A percentile compares a stretch with the other conserved stretches of the same genome.
These are phyloP conservation scores for Papiliotrema terrestris DNA, from an alignment of 1,284 basidiomycete species.

Conservation along the genomic window DNA sequence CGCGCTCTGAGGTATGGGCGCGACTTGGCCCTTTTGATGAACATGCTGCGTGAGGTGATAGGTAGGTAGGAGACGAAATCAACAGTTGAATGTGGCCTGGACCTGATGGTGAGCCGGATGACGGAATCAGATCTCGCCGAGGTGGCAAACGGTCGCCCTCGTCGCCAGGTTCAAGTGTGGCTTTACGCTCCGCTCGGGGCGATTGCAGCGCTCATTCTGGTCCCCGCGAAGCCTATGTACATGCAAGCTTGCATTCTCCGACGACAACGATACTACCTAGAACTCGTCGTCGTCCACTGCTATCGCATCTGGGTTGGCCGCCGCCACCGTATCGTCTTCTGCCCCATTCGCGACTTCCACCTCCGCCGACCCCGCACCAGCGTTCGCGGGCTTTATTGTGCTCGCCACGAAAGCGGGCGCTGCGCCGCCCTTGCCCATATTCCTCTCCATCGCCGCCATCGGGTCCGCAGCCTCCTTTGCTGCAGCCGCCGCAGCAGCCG, in stretches of 20 bases:
- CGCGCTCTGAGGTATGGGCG: slow-evolving; percentile 36
- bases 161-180: not conserved
- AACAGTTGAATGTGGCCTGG: not conserved
- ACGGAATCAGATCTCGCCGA: not conserved
- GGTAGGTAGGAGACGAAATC: not conserved
- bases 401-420: slow-evolving; percentile 64
- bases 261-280: slow-evolving; percentile 12
- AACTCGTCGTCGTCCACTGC: slow-evolving; percentile 46
- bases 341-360: slow-evolving; percentile 19
- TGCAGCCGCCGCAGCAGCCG: slow-evolving; percentile 30
- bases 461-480: slow-evolving; percentile 56
- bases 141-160: not conserved
- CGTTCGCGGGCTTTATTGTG: slow-evolving; percentile 41
- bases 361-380: slow-evolving; percentile 26
- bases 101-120: not conserved
- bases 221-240: too few species aligned
- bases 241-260: not conserved
- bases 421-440: slow-evolving; percentile 55
- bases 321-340: slow-evolving; percentile 13
- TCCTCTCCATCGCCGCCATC: slow-evolving; percentile 55
- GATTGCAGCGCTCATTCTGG: too few species aligned
- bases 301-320: slow-evolving; percentile 47
- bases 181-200: not conserved
- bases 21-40: slow-evolving; percentile 43
- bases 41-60: slow-evolving; percentile 21